Evolutionary conservation across 1,284 basidiomycete species (phyloP).

Genomic region (Apiotrichum gamsii): DNA sequence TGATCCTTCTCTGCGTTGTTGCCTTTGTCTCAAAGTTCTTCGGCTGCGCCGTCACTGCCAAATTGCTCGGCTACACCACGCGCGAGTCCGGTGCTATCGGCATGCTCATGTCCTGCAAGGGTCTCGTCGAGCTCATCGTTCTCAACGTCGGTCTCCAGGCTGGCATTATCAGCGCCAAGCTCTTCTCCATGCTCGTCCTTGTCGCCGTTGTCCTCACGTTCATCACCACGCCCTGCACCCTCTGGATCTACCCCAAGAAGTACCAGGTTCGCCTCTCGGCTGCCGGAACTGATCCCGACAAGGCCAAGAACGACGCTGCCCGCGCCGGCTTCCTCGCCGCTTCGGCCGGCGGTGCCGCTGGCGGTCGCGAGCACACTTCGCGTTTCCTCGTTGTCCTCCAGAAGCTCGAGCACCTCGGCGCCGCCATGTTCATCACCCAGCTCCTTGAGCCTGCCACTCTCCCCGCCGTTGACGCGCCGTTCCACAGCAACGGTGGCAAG

Average conservation of each 20-base stretch:
- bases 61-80: conserved; percentile 60
- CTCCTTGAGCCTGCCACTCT: conserved; percentile 48
- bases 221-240: conserved; percentile 80
- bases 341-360: conserved; percentile 20
- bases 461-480: conserved; percentile 51
- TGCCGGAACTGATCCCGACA: conserved; percentile 4
- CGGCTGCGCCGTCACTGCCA: conserved; percentile 62
- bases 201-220: conserved; percentile 81
- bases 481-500: conserved; percentile 3
- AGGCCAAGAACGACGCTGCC: conserved; percentile 27
- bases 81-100: conserved; percentile 82
- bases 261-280: conserved; percentile 40
- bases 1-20: conserved; percentile 69
- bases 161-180: conserved; percentile 64
- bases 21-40: conserved; percentile 73
- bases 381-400: conserved; percentile 79
- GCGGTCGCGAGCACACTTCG: conserved; percentile 35
- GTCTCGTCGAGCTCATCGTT: conserved; percentile 78
- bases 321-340: conserved; percentile 5
- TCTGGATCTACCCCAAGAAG: conserved; percentile 66
- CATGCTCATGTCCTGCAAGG: conserved; percentile 89
- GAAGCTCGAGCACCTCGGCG: conserved; percentile 72
- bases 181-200: conserved; percentile 79
- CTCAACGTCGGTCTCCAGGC: conserved; percentile 80
- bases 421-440: conserved; percentile 53